phyloP scores from a whole-genome alignment of 257 asterid genomes.

The Cinchona pubescens region DNA sequence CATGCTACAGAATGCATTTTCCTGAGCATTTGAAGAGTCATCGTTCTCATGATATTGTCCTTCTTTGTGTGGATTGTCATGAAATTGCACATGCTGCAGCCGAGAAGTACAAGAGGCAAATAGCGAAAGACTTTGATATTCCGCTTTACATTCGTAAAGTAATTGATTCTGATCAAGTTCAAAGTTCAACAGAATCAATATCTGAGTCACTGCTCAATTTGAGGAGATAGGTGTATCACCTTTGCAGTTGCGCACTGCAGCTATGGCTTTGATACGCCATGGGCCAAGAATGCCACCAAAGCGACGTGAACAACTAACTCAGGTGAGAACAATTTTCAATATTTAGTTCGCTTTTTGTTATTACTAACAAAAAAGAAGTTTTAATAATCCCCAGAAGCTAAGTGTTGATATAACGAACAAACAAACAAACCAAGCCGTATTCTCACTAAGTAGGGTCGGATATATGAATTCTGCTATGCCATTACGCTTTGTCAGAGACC shows the following conservation, averaged over 20 bases:
- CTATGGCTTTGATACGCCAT: slow-evolving; percentile 91
- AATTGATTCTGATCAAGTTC: slow-evolving; percentile 46
- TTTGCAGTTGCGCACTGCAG: slow-evolving; percentile 79
- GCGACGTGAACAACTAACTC: slow-evolving; percentile 78
- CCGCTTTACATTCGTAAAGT: slow-evolving; percentile 73
- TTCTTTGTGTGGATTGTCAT: slow-evolving; percentile 95
- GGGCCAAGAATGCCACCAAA: slow-evolving; percentile 77
- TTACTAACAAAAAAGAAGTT: background rate
- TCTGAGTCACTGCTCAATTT: slow-evolving; percentile 26
- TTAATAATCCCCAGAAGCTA: too few relatives aligned
- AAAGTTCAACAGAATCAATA: slow-evolving; percentile 30
- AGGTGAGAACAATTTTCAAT: slow-evolving; percentile 40
- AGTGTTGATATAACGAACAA: too few relatives aligned
- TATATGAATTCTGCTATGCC: too few relatives aligned
- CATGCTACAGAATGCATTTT: slow-evolving; percentile 94
- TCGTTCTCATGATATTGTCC: slow-evolving; percentile 96
- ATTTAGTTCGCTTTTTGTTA: slow-evolving; percentile 1
- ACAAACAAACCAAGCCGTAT: too few relatives aligned
- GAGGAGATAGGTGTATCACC: slow-evolving; percentile 85
- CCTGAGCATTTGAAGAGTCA: slow-evolving; percentile 98
- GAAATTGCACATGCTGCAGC: slow-evolving; percentile 96
- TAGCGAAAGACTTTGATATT: slow-evolving; percentile 72
- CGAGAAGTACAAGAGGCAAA: slow-evolving; percentile 73
- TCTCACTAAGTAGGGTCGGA: too few relatives aligned
- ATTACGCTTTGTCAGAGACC: too few relatives aligned